phyloP scores from a whole-genome alignment of 495 filamentous ascomycete species.

The Entonaema liquescens region DNA sequence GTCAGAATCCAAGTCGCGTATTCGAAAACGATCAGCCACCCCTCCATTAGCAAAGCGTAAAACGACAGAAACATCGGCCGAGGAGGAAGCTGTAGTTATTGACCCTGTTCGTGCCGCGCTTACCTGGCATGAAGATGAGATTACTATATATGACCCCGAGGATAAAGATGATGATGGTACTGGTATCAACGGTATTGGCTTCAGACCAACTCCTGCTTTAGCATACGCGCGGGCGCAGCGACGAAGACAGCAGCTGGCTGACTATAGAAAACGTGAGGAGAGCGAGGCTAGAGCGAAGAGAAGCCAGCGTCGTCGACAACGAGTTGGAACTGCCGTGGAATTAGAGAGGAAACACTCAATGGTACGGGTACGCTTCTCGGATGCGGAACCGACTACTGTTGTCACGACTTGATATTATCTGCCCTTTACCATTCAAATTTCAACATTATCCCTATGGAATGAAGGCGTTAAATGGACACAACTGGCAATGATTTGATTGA shows the following conservation, averaged over 20 bases:
- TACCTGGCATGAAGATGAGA: slow-evolving; percentile 86
- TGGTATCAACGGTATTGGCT: slow-evolving; percentile 89
- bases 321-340: slow-evolving; percentile 19
- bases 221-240: slow-evolving; percentile 79
- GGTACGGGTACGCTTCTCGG: slow-evolving; percentile 41
- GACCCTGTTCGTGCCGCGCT: slow-evolving; percentile 64
- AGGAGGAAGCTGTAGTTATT: slow-evolving; percentile 50
- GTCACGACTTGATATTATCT: slow-evolving; percentile 39
- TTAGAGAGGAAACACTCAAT: slow-evolving; percentile 42
- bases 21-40: slow-evolving; percentile 54
- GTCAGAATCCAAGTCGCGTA: slow-evolving; percentile 53
- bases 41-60: slow-evolving; percentile 49
- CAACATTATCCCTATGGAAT: slow-evolving; percentile 14
- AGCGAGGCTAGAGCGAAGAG: slow-evolving; percentile 81
- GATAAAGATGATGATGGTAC: slow-evolving; percentile 81
- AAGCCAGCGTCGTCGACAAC: slow-evolving; percentile 68
- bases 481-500: slow-evolving; percentile 10
- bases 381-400: slow-evolving; percentile 41
- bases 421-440: background rate
- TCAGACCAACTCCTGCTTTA: slow-evolving; percentile 84
- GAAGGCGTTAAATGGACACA: slow-evolving; percentile 33
- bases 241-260: slow-evolving; percentile 80
- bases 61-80: slow-evolving; percentile 21
- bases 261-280: slow-evolving; percentile 84
- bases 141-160: slow-evolving; percentile 79